Conservation (phyloP, 148 eudicot species). For the Nepenthes mirabilis region DNA sequence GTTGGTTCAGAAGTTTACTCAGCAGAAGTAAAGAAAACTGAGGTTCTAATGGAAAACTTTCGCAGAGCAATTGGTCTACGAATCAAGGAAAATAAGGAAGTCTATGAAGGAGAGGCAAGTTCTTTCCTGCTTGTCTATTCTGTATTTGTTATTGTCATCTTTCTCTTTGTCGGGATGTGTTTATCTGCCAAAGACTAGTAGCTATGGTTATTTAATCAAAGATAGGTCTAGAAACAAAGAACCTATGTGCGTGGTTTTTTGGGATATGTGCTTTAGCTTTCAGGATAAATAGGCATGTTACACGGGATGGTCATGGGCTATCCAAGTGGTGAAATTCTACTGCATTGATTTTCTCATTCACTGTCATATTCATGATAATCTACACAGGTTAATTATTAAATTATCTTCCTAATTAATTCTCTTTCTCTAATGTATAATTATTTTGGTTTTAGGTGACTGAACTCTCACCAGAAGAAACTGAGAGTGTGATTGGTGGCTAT, state of each 20-base stretch:
- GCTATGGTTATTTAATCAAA: not conserved
- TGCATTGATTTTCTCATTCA: too few relatives aligned
- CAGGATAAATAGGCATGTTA: too few relatives aligned
- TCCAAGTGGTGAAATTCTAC: too few relatives aligned
- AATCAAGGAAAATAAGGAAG: conserved; percentile 96
- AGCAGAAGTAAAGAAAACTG: conserved; percentile 98
- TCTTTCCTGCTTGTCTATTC: not conserved
- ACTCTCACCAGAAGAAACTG: conserved; percentile 97
- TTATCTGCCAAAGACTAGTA: not conserved
- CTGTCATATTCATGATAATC: too few relatives aligned
- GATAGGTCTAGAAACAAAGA: too few relatives aligned
- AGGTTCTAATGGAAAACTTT: conserved; percentile 93
- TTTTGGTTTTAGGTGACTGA: conserved; percentile 60
- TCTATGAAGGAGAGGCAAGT: conserved; percentile 96
- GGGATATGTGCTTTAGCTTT: too few relatives aligned
- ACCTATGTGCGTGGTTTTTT: too few relatives aligned
- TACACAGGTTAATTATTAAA: too few relatives aligned
- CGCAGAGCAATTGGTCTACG: conserved; percentile 93
- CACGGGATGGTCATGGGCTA: too few relatives aligned
- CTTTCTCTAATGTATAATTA: conserved; percentile 3
- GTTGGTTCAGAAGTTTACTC: conserved; percentile 99
- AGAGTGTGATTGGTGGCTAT: conserved; percentile 90
- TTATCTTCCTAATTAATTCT: too few relatives aligned
- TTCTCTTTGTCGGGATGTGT: not conserved
- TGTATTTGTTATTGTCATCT: not conserved